phyloP scores from a whole-genome alignment of 1,139 yeast species.

The Diutina ranongensis region DNA sequence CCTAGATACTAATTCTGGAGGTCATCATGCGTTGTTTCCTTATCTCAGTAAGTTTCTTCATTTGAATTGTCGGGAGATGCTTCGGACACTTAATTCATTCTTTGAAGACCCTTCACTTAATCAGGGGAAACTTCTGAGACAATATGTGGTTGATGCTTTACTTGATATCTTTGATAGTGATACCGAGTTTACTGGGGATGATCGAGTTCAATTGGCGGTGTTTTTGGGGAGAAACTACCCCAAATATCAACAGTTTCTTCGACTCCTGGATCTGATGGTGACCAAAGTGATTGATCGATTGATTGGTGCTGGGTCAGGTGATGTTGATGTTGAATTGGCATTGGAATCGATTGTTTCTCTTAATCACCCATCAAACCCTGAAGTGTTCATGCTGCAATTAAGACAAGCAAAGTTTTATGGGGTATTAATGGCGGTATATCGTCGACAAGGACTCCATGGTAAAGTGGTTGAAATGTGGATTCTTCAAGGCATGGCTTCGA shows the following conservation, averaged over 20 bases:
- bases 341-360: constrained; percentile 54
- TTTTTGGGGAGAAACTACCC: constrained; percentile 71
- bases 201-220: constrained; percentile 39
- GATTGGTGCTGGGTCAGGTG: constrained; percentile 35
- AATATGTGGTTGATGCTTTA: constrained; percentile 54
- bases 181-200: constrained; percentile 21
- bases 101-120: constrained; percentile 66
- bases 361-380: constrained; percentile 44
- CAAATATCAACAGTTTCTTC: constrained; percentile 67
- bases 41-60: constrained; percentile 39
- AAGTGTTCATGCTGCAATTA: constrained; percentile 37
- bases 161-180: constrained; percentile 35
- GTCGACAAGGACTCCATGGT: constrained; percentile 38
- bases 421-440: constrained; percentile 49
- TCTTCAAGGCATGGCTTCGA: constrained; percentile 9
- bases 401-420: constrained; percentile 41
- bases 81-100: constrained; percentile 61
- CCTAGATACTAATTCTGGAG: not conserved
- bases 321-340: constrained; percentile 59
- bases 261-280: constrained; percentile 50
- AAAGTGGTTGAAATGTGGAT: constrained; percentile 35
- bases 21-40: constrained; percentile 44
- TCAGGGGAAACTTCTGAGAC: constrained; percentile 38
- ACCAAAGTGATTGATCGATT: constrained; percentile 12
- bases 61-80: constrained; percentile 43